A percentile compares a stretch with the other conserved stretches of the same genome.
phyloP scores from a whole-genome alignment of 1,284 basidiomycete genomes.

The Trichosporon ovoides region DNA sequence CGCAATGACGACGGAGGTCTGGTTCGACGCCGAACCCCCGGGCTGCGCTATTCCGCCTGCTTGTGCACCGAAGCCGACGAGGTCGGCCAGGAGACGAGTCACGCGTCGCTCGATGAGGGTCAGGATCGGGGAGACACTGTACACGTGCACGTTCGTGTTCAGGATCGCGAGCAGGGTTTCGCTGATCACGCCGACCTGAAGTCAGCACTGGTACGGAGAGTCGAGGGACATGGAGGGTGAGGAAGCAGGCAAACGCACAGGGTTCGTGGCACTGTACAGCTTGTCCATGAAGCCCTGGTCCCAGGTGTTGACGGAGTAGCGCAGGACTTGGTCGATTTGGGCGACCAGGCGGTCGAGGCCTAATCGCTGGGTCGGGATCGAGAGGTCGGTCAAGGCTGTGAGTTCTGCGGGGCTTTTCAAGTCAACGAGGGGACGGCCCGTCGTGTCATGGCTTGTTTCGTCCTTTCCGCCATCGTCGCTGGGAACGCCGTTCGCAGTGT shows the following conservation, averaged over 20 bases:
- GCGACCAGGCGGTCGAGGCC: conserved; percentile 23
- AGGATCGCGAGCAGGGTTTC: conserved; percentile 46
- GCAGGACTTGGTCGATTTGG: conserved; percentile 22
- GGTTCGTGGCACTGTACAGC: conserved; percentile 47
- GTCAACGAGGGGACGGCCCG: conserved; percentile 12
- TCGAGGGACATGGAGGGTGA: not conserved
- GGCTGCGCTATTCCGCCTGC: conserved; percentile 31
- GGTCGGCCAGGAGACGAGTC: conserved; percentile 22
- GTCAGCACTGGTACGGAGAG: too few species aligned
- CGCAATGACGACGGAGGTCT: conserved; percentile 46
- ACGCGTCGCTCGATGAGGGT: conserved; percentile 36
- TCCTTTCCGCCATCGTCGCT: not conserved
- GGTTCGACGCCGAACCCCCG: conserved; percentile 48
- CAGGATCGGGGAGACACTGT: conserved; percentile 47
- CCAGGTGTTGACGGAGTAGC: conserved; percentile 35
- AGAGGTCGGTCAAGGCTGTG: conserved; percentile 12
- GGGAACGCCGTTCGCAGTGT: not conserved
- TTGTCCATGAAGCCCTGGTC: conserved; percentile 39
- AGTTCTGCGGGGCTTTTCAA: conserved; percentile 17
- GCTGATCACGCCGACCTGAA: conserved; percentile 36
- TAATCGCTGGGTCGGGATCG: conserved; percentile 12
- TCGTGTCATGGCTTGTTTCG: not conserved
- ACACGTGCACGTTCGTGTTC: conserved; percentile 50
- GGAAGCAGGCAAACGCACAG: conserved; percentile 23
- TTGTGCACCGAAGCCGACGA: conserved; percentile 24